Percentiles rank a stretch among this genome's conserved stretches.
phyloP scores from a whole-genome alignment of 495 filamentous ascomycete species.

The Penicillium dipodomyicola region DNA sequence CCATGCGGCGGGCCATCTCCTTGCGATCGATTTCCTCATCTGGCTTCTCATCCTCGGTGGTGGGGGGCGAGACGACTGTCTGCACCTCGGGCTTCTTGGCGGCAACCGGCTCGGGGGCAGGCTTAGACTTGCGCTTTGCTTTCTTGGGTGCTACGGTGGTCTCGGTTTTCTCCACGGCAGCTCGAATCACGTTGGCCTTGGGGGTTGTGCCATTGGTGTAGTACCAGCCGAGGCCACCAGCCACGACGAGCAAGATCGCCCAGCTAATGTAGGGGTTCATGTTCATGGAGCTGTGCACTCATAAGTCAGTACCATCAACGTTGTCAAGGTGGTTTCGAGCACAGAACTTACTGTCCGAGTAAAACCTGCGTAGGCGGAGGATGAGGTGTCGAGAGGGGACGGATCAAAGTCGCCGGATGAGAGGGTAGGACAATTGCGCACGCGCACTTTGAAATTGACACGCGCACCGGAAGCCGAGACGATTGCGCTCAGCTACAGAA shows the following conservation, averaged over 20 bases:
- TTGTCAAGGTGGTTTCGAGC: background rate
- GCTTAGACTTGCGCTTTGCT: conserved; percentile 42
- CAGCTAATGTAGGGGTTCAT: conserved; percentile 55
- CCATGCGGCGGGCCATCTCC: conserved; percentile 71
- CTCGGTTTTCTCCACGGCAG: conserved; percentile 39
- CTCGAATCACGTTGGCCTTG: conserved; percentile 36
- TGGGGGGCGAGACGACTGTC: conserved; percentile 39
- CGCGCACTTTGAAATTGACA: conserved; percentile 15
- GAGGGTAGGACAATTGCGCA: conserved; percentile 17
- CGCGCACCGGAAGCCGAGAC: conserved; percentile 14
- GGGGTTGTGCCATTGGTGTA: conserved; percentile 42
- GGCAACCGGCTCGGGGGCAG: conserved; percentile 30
- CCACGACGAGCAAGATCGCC: conserved; percentile 55
- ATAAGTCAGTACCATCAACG: conserved; percentile 16
- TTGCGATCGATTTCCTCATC: conserved; percentile 63
- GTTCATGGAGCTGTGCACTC: conserved; percentile 25
- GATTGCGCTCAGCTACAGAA: conserved; percentile 14
- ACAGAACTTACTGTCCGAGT: conserved; percentile 15
- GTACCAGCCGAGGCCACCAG: conserved; percentile 48
- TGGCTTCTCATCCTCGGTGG: conserved; percentile 44
- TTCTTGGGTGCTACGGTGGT: conserved; percentile 37
- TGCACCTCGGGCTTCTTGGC: conserved; percentile 35
- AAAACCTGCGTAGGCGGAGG: conserved; percentile 7
- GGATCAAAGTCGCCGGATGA: conserved; percentile 7
- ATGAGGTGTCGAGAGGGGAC: background rate